Evolutionary conservation across 768 basidiomycete species (phyloP).

Genomic region (Ramaria sp.): DNA sequence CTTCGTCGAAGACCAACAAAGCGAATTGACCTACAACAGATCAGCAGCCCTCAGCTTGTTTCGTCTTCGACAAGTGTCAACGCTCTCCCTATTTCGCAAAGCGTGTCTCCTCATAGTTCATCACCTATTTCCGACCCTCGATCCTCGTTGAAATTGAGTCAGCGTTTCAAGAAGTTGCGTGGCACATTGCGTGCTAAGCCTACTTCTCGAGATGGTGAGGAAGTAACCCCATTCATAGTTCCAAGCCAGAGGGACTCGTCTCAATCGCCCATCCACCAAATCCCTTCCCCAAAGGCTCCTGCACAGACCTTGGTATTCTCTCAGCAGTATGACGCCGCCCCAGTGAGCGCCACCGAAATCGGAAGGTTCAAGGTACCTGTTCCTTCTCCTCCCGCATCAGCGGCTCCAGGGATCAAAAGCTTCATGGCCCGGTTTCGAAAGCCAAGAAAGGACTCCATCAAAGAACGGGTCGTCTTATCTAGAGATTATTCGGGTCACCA

Average conservation of each 20-base stretch:
- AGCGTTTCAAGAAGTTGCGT: slow-evolving; percentile 61
- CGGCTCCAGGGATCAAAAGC: slow-evolving; percentile 64
- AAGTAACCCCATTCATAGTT: slow-evolving; percentile 30
- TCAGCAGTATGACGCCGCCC: slow-evolving; percentile 25
- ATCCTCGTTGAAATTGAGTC: slow-evolving; percentile 45
- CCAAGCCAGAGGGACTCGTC: neutral
- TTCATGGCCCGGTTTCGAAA: slow-evolving; percentile 72
- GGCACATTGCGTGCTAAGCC: slow-evolving; percentile 52
- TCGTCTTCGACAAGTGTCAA: slow-evolving; percentile 62
- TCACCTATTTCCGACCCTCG: slow-evolving; percentile 14
- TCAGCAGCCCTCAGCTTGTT: slow-evolving; percentile 53
- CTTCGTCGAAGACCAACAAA: slow-evolving; percentile 33
- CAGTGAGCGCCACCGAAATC: slow-evolving; percentile 38
- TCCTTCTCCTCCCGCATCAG: slow-evolving; percentile 56
- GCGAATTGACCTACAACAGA: slow-evolving; percentile 50
- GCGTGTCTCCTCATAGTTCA: slow-evolving; percentile 19
- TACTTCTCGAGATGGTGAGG: slow-evolving; percentile 40
- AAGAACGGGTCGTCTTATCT: slow-evolving; percentile 19
- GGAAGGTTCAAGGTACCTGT: slow-evolving; percentile 39
- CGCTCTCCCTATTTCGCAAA: slow-evolving; percentile 41
- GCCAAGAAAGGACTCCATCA: slow-evolving; percentile 12
- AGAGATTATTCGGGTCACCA: slow-evolving; percentile 21
- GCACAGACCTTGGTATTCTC: neutral
- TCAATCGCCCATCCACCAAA: neutral
- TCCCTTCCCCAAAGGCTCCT: neutral